Evolutionary conservation across 1,284 basidiomycete species (phyloP).

Genomic region (Schizopora paradoxa): DNA sequence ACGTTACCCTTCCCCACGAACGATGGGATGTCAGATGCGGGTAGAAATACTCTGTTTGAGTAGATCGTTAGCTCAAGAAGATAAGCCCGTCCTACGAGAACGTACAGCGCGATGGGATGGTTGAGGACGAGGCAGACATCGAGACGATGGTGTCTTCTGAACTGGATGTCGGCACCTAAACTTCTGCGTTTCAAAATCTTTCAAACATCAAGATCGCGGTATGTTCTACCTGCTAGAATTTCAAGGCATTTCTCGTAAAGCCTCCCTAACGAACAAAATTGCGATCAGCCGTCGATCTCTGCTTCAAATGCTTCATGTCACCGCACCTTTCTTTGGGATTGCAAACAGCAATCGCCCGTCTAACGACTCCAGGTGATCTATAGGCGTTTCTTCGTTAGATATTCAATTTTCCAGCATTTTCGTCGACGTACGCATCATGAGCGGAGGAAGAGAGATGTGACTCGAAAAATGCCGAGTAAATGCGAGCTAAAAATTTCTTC

Average conservation of each 20-base stretch:
- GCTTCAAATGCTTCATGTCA: not conserved
- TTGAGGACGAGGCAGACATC: conserved; percentile 93
- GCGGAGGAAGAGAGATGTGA: too few relatives aligned
- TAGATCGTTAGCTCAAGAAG: conserved; percentile 6
- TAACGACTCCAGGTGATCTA: conserved; percentile 37
- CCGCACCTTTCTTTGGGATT: conserved; percentile 93
- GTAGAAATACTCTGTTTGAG: conserved; percentile 82
- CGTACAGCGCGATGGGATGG: conserved; percentile 87
- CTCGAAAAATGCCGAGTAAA: too few relatives aligned
- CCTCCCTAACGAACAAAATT: conserved; percentile 55
- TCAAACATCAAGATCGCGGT: not conserved
- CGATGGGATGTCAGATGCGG: conserved; percentile 95
- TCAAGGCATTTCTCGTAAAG: conserved; percentile 91
- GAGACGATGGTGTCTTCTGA: conserved; percentile 81
- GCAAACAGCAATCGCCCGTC: conserved; percentile 84
- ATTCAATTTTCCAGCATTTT: too few relatives aligned
- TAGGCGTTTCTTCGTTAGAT: not conserved
- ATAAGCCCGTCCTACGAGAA: conserved; percentile 13
- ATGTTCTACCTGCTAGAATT: conserved; percentile 66
- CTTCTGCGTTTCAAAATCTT: conserved; percentile 9
- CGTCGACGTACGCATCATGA: too few relatives aligned
- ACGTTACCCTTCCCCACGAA: conserved; percentile 98
- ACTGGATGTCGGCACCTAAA: conserved; percentile 93
- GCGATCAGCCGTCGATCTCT: not conserved
- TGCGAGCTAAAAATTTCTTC: too few relatives aligned